Evolutionary conservation across 495 filamentous ascomycete species (phyloP), one percentile per base, ranked within the genome.

Genomic region (Friedmanniomyces endolithicus): DNA sequence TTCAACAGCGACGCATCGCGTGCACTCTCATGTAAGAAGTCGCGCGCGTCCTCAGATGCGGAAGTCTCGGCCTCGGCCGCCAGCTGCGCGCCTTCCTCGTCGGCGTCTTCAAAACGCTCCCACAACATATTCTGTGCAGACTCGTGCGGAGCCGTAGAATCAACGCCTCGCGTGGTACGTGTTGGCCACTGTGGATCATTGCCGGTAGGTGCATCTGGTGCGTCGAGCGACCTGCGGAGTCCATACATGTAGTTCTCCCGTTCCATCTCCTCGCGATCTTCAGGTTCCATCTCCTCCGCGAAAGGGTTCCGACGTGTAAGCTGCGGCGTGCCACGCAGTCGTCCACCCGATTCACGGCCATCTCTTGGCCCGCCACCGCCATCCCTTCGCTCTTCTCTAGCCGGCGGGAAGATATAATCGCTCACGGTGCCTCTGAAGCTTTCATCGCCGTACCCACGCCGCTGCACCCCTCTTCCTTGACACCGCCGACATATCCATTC

Each of bases 371-470:
- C 12, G 6, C 2, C 44, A 47, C 6, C 23, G 17, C 20, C 44
- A 2, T 14, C 23, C 19, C 17, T 20, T 22, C 11, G 11, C 22
- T 39, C 35, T 29, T 24, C 2, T 6, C 16, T 25, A 7, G 11
- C 23, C 23, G 44, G 44, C 12, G 44, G 29, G 31, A 50, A 31
- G 3, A 35, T 24, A 17, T 50, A 50, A 6, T 31, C 48, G 48
- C 48, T 12, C 7, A 47, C 44, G 3, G 44, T 47, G 3, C 9
- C 24, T 11, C 23, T 51, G 8, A 45, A 8, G 14, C 16, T 35
- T 44, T 50, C 57, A 45, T 44, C 52, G 52, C 51, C 27, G 35
- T 59, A 55, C 17, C 16, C 52, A 20, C 57, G 44, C 35, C 49
- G 19, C 33, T 60, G 58, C 17, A 33, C 45, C 27, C n/a, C 19